A percentile compares a stretch with the other conserved stretches of the same genome.
These are phyloP conservation scores for Chrysanthemum lavandulifolium DNA, from an alignment of 129 eudicot genomes.

Conservation along the genomic window DNA sequence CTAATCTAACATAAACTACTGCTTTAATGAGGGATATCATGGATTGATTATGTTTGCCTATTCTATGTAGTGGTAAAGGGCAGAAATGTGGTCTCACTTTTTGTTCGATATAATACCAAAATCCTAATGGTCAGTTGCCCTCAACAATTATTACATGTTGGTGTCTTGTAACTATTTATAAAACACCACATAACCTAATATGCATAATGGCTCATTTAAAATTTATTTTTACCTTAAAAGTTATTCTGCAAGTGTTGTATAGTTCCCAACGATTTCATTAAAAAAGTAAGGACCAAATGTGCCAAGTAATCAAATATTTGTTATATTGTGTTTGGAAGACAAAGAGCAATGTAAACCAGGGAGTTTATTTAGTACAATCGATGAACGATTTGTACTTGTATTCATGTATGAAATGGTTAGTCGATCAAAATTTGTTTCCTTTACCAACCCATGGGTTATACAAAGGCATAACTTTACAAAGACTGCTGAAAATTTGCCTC, in stretches of 20 bases:
- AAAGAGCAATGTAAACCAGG: slow-evolving; percentile 11
- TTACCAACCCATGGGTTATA: slow-evolving; percentile 17
- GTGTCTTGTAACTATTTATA: background rate
- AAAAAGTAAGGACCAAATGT: slow-evolving; percentile 6
- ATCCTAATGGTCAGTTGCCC: background rate
- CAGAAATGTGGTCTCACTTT: too few relatives aligned
- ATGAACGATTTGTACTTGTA: slow-evolving; percentile 1
- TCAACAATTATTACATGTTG: background rate
- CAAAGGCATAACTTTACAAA: background rate
- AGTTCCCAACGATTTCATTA: background rate
- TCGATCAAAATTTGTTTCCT: slow-evolving; percentile 25
- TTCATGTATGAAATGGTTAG: slow-evolving; percentile 17
- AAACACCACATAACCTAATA: too few relatives aligned
- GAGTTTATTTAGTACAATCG: background rate
- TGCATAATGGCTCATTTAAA: too few relatives aligned
- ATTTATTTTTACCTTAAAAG: too few relatives aligned
- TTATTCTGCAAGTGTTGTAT: background rate
- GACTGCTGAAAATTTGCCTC: slow-evolving; percentile 9
- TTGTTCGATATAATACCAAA: background rate
- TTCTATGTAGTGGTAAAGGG: too few relatives aligned
- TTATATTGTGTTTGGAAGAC: slow-evolving; percentile 4
- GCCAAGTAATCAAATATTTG: background rate
- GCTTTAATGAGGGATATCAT: too few relatives aligned
- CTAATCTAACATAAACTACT: too few relatives aligned
- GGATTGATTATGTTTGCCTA: too few relatives aligned